phyloP scores from a whole-genome alignment of 2,329 filamentous ascomycete genomes.

The Aspergillus brunneoviolaceus region DNA sequence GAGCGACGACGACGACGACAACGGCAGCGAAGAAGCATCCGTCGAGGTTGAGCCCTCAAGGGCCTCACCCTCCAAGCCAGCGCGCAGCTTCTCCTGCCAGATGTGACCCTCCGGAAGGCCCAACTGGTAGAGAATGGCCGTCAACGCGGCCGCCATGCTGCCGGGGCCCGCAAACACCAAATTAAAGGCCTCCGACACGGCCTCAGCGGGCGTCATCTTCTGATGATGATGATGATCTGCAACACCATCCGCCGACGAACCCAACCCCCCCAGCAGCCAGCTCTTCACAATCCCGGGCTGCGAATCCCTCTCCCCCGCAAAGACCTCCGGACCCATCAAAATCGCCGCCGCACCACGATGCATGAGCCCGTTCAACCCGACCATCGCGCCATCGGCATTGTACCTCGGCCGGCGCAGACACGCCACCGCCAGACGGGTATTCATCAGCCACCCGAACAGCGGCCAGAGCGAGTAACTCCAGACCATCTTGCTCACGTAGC shows the following conservation, averaged over 20 bases:
- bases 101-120: conserved; percentile 13
- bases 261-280: conserved; percentile 11
- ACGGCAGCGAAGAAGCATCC: neutral
- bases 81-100: conserved; percentile 19
- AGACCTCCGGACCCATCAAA: conserved; percentile 6
- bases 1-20: conserved; percentile 1
- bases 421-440: conserved; percentile 6
- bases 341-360: conserved; percentile 8
- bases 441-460: conserved; percentile 19
- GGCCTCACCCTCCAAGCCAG: neutral
- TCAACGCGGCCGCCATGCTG: conserved; percentile 19
- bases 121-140: conserved; percentile 16
- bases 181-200: conserved; percentile 16
- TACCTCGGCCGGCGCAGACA: conserved; percentile 5
- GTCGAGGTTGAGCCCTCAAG: neutral
- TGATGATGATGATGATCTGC: conserved; percentile 6
- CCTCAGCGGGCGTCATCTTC: conserved; percentile 10
- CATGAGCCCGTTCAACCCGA: conserved; percentile 10
- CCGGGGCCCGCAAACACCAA: conserved; percentile 21
- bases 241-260: conserved; percentile 7
- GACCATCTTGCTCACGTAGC: conserved; percentile 13
- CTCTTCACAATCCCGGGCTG: conserved; percentile 18
- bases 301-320: neutral
- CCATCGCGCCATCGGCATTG: conserved; percentile 2
- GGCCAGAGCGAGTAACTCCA: conserved; percentile 20